phyloP scores from a whole-genome alignment of 2,329 filamentous ascomycete species.

The Fusarium floridanum region DNA sequence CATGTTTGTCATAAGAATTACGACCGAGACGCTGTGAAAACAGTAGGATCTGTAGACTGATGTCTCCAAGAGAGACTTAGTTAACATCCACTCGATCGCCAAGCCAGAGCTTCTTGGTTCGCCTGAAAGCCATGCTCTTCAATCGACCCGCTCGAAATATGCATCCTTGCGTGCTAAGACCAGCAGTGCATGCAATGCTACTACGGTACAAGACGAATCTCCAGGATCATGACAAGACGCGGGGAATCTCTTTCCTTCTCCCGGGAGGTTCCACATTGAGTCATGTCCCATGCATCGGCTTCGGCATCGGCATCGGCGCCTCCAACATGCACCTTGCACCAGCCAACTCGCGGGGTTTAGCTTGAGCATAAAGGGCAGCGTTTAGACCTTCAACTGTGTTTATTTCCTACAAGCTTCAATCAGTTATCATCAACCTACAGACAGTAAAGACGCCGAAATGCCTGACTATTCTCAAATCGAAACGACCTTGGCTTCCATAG shows the following conservation, averaged over 20 bases:
- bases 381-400: not conserved
- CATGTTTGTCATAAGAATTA: not conserved
- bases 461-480: conserved; percentile 41
- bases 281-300: conserved; percentile 2
- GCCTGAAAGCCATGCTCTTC: not conserved
- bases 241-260: not conserved
- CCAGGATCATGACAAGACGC: not conserved
- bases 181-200: not conserved
- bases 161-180: not conserved
- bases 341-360: not conserved
- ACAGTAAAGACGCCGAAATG: conserved; percentile 14
- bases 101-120: conserved; percentile 11
- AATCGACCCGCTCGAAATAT: not conserved
- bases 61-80: not conserved
- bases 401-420: not conserved
- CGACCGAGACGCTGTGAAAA: conserved; percentile 23
- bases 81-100: not conserved
- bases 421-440: not conserved
- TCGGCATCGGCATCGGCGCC: not conserved
- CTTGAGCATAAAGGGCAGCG: not conserved
- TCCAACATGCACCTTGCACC: not conserved
- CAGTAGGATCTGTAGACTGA: conserved; percentile 2
- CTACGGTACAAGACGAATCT: not conserved
- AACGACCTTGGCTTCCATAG: conserved; percentile 47
- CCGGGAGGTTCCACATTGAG: not conserved